Conservation (phyloP, 2,329 filamentous ascomycete species). For the Calonectria naviculata region DNA sequence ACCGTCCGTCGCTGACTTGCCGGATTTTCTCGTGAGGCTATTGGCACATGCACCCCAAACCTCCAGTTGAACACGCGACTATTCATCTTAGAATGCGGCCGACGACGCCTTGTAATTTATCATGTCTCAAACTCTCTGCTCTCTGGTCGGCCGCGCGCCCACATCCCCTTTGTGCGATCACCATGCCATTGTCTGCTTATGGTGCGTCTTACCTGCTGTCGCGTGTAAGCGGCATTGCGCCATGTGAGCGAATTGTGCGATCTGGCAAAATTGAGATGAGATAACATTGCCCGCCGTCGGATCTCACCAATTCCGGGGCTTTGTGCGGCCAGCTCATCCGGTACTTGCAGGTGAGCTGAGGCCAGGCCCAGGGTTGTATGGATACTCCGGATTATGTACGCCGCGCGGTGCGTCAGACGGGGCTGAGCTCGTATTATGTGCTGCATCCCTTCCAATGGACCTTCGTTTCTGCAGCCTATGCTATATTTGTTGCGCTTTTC, state of each 20-base stretch:
- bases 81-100: neutral
- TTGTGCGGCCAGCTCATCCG: neutral
- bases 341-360: neutral
- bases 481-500: neutral
- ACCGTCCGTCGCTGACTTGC: slow-evolving; percentile 12
- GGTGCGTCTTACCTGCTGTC: neutral
- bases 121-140: neutral
- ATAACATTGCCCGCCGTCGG: neutral
- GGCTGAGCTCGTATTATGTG: slow-evolving; percentile 1
- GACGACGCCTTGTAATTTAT: neutral
- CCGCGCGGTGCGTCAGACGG: neutral
- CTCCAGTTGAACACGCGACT: neutral
- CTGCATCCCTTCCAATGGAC: neutral
- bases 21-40: slow-evolving; percentile 15
- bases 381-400: neutral
- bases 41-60: slow-evolving; percentile 19
- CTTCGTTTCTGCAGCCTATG: neutral
- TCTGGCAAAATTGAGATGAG: neutral
- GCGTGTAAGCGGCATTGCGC: neutral
- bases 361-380: neutral
- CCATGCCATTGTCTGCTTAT: neutral
- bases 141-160: too few species aligned
- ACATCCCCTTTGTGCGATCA: neutral
- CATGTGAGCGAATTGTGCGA: neutral
- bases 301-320: neutral